Base-by-base conservation (phyloP, 192 early-diverging fungal species). In the Dimargaris xerosporica region DNA sequence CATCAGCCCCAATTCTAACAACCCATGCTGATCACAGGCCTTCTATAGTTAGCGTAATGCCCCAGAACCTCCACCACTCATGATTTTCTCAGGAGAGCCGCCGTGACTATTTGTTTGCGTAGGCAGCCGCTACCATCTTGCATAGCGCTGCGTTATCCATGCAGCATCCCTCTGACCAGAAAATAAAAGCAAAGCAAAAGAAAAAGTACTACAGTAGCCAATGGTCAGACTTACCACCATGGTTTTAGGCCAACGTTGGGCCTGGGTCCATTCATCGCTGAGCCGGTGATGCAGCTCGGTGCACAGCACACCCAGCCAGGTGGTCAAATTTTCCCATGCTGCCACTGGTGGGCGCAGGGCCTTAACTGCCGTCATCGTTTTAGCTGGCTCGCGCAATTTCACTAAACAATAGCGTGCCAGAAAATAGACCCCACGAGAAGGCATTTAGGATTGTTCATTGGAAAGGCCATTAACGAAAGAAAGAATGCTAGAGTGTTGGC, bases 361-460 rank as follows among this genome's bases (percentile, higher is more conserved):
- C 44, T 77, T 77, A 7, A 67, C 65, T 12, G 75, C 66, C 0
- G 64, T 61, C 54, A 77, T 53, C 10, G 73, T 68, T 58, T 64
- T 67, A 5, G 66, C 66, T 25, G 67, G 69, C 4, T 61, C 66
- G 19, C 42, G 42, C 28, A 30, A 13, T 21, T 62, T 62, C 30
- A 62, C 60, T 7, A 17, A 26, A 45, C 16, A 10, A 55, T 10
- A n/a, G n/a, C n/a, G n/a, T n/a, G n/a, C n/a, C n/a, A n/a, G n/a
- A n/a, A n/a, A n/a, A n/a, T n/a, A n/a, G n/a, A n/a, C n/a, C n/a
- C n/a, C n/a, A n/a, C n/a, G n/a, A n/a, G n/a, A n/a, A n/a, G n/a
- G n/a, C n/a, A n/a, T n/a, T n/a, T n/a, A n/a, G n/a, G n/a, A n/a
- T n/a, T n/a, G n/a, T n/a, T n/a, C n/a, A n/a, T n/a, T n/a, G n/a